Evolutionary conservation across 257 asterid species (phyloP).

Genomic region (Petunia axillaris): DNA sequence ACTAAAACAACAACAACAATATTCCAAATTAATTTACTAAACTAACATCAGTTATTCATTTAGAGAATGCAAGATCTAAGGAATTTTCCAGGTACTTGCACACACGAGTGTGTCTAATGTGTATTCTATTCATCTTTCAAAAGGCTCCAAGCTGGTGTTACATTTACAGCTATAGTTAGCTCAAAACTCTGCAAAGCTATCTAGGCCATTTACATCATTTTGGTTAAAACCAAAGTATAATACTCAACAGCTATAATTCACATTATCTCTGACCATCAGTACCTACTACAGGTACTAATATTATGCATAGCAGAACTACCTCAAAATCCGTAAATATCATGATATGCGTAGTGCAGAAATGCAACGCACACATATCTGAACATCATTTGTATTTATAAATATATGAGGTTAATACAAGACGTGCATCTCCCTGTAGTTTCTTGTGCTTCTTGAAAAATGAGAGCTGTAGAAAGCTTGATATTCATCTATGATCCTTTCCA

Average conservation of each 20-base stretch:
- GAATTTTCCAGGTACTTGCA: constrained; percentile 1
- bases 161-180: not conserved
- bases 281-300: not conserved
- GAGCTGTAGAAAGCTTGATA: constrained; percentile 8
- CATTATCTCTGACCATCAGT: not conserved
- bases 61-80: not conserved
- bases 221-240: not conserved
- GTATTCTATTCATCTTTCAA: constrained; percentile 1
- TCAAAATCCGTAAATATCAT: not conserved
- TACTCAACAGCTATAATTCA: not conserved
- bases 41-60: not conserved
- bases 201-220: not conserved
- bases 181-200: not conserved
- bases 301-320: not conserved
- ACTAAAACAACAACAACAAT: not conserved
- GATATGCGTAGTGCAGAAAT: not conserved
- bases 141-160: not conserved
- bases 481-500: constrained; percentile 14
- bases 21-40: not conserved
- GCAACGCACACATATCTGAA: not conserved
- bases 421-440: not conserved
- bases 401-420: not conserved
- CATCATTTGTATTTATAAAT: not conserved
- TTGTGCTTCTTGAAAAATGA: constrained; percentile 18
- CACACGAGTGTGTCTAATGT: not conserved